Conservation (phyloP, 352 stramenopile species). For the Nannochloropsis limnetica region DNA sequence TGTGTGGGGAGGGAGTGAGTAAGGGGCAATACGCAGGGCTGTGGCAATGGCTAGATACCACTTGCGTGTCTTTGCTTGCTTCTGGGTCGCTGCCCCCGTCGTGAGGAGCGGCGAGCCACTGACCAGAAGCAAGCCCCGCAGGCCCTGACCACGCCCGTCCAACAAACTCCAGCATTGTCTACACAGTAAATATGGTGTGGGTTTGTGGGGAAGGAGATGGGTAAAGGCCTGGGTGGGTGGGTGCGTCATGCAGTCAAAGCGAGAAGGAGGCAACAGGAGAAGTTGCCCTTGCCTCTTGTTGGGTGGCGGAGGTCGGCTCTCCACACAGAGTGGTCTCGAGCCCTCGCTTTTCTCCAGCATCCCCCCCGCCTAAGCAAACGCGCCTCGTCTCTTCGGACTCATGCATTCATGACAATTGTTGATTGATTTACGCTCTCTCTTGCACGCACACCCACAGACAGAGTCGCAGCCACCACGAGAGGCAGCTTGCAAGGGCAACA, state of each 20-base stretch:
- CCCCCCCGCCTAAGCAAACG: too few relatives aligned
- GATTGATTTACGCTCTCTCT: not conserved
- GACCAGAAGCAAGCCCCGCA: not conserved
- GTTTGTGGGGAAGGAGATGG: not conserved
- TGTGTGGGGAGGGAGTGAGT: not conserved
- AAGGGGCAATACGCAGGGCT: not conserved
- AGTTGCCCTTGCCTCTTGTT: not conserved
- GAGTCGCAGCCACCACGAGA: not conserved
- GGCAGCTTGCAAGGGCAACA: not conserved
- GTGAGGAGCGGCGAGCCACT: not conserved
- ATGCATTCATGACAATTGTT: not conserved
- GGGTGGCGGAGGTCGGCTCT: not conserved
- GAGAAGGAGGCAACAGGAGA: not conserved
- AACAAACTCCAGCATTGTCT: not conserved
- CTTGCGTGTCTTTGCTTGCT: conserved; percentile 6
- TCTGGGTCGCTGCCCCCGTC: not conserved
- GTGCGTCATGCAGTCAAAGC: not conserved
- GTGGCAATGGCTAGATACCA: not conserved
- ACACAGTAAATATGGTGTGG: not conserved
- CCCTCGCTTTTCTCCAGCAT: too few relatives aligned
- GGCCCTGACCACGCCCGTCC: not conserved
- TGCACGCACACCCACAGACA: not conserved
- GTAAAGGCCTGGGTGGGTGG: not conserved
- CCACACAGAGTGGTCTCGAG: conserved; percentile 2
- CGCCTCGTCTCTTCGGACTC: not conserved